A percentile compares a stretch with the other conserved stretches of the same genome.
Conservation (phyloP, 2,329 filamentous ascomycete genomes). For the Raffaelea ambrosiae region DNA sequence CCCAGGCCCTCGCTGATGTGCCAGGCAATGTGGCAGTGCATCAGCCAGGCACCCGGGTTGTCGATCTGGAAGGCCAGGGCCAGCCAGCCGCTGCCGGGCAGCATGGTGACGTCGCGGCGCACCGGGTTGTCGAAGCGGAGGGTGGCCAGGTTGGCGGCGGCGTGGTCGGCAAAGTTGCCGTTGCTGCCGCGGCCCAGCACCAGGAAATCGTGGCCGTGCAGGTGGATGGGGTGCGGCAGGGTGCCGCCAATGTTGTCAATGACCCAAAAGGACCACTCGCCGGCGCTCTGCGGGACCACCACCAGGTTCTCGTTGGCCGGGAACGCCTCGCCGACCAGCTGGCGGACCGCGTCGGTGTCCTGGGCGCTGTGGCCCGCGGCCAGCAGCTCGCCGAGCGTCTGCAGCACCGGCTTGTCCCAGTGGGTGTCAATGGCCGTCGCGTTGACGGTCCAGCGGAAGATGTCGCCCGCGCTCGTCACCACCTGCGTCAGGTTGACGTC, state of each 20-base stretch:
- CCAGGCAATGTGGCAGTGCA: conserved; percentile 37
- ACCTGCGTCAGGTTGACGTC: conserved; percentile 29
- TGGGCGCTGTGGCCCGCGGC: not conserved
- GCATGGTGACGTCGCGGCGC: conserved; percentile 31
- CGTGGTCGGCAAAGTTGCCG: not conserved
- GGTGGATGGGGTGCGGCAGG: conserved; percentile 28
- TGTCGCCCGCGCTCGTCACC: conserved; percentile 29
- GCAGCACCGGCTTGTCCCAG: conserved; percentile 25
- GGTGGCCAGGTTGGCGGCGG: not conserved
- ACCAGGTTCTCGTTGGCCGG: conserved; percentile 3
- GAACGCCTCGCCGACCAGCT: conserved; percentile 12
- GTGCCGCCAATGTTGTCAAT: conserved; percentile 19
- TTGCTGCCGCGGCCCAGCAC: conserved; percentile 21
- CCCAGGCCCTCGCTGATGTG: conserved; percentile 36
- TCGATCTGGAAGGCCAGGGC: conserved; percentile 34
- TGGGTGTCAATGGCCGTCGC: conserved; percentile 20
- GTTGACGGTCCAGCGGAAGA: conserved; percentile 14
- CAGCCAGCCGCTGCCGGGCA: conserved; percentile 31
- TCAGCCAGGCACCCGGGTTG: conserved; percentile 36
- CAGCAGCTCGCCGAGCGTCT: conserved; percentile 18
- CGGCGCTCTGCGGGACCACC: conserved; percentile 12
- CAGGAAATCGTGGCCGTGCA: conserved; percentile 33
- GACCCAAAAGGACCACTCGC: conserved; percentile 25
- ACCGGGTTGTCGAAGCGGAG: conserved; percentile 24
- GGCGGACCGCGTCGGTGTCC: not conserved